Evolutionary conservation across 2,329 filamentous ascomycete species (phyloP), one percentile per base, ranked within the genome.

Genomic region (Pseudogymnoascus sp.): DNA sequence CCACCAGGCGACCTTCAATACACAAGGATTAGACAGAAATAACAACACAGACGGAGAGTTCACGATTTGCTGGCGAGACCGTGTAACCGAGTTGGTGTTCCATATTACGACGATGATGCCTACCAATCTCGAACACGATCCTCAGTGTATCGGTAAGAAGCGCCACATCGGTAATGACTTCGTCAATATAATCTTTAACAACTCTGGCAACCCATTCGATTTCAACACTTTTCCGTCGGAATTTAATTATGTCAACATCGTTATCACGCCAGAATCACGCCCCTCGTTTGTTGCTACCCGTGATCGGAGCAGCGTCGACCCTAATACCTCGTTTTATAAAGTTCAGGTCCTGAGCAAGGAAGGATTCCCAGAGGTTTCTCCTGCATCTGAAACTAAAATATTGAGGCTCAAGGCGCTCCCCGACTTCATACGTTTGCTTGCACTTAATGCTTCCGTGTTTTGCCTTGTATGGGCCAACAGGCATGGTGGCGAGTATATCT

Each of bases 51-150:
- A 99, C 74, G 95, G 95, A 33, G 85, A 93, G 70, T 91, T 89
- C 74, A 91, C 93, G 0, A 93, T 93, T 72, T 93, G 91, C 71
- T 99, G 95, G 93, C 89, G 93, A 65, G 95, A 98, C 73, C 85
- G 93, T 46, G 91, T 97, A 63, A 95, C 93, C 4, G 95, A 98
- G 74, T 90, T 99, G 50, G 89, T 98, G 31, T 99, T 96, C 75
- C 95, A 98, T 73, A 88, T 98, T 62, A 91, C 90, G 4, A 99
- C 93, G 3, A 92, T 98, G 82, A 99, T 99, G 95, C 95, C 95
- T 1, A 96, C 91, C 8, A 84, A 96, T 72, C 78, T 88, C 12
- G 86, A 91, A 62, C 82, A 85, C 31, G 92, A 96, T 70, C 84
- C 89, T 8, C 82, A 85, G 66, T 91, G 89, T 71, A 87, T 88